Base-by-base conservation (phyloP, 306 rosid species). In the Cicer judaicum region DNA sequence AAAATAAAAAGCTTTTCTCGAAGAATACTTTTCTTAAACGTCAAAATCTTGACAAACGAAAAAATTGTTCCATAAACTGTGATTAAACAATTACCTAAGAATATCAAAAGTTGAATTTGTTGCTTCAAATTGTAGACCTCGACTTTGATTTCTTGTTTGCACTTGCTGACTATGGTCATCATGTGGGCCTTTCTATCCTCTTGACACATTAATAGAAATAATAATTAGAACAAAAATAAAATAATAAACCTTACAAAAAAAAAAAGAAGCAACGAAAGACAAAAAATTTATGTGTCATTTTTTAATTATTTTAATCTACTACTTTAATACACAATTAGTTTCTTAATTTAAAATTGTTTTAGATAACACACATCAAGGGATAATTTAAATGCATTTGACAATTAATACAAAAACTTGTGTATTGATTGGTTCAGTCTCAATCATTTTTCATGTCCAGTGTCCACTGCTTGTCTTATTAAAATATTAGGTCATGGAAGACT, bases 401-500 rank as follows among this genome's bases (percentile, higher is more conserved):
- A 57, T 57, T 11, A 49, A 68, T 68, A 16, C 59, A 77, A 44
- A 21, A 64, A 5, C 16, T 52, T 79, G 70, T 14, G 36, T 24
- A 24, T 24, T 24, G 5, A 66, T 74, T 42, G 84, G 64, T 79
- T 85, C 76, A 16, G 63, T 76, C 59, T 77, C 48, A 60, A 54
- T 61, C 76, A 53, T 80, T 70, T 57, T 53, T 75, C 72, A 75
- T 29, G 36, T 29, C 36, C 5, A 29, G 36, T 72, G 68, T 68
- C 48, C 70, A 75, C 72, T 68, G 2, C 62, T 79, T 67, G 79
- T 76, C 84, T 62, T 69, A 36, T 72, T 66, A 73, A 40, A 55
- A 10, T 41, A 73, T 79, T 83, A 7, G 75, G 79, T 47, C 18
- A 15, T 63, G 66, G 48, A 82, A 59, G 79, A 80, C 81, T 77